Conservation (phyloP, 306 rosid genomes). For the Malus asiatica region DNA sequence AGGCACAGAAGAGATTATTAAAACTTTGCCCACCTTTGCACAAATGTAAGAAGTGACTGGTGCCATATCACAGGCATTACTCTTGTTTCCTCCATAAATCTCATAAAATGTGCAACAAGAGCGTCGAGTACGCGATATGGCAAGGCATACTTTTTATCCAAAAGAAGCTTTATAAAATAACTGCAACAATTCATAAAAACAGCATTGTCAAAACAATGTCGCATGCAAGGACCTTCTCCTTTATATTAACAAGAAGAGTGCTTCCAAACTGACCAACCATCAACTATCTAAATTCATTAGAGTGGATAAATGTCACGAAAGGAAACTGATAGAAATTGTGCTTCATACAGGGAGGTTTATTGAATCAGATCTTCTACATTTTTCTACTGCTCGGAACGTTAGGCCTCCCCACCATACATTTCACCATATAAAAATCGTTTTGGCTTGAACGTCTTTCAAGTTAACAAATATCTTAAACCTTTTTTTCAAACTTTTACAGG, state of each 20-base stretch:
- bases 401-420: neutral
- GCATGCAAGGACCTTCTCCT: neutral
- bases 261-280: neutral
- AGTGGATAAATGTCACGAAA: neutral
- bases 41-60: slow-evolving; percentile 87
- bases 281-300: neutral
- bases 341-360: neutral
- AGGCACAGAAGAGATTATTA: neutral
- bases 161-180: slow-evolving; percentile 83
- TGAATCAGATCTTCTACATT: neutral
- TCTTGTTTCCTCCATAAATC: slow-evolving; percentile 57
- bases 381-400: neutral
- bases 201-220: slow-evolving; percentile 9
- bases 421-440: neutral
- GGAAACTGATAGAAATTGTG: neutral
- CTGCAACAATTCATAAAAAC: slow-evolving; percentile 38
- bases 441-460: neutral
- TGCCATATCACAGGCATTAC: slow-evolving; percentile 98
- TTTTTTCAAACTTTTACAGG: neutral
- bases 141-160: slow-evolving; percentile 93
- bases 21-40: slow-evolving; percentile 58
- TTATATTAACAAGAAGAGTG: neutral
- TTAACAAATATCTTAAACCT: neutral
- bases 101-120: slow-evolving; percentile 70
- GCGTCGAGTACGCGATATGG: slow-evolving; percentile 82